Conservation (phyloP, 2,329 filamentous ascomycete species). For the Tympanopsis confertula region DNA sequence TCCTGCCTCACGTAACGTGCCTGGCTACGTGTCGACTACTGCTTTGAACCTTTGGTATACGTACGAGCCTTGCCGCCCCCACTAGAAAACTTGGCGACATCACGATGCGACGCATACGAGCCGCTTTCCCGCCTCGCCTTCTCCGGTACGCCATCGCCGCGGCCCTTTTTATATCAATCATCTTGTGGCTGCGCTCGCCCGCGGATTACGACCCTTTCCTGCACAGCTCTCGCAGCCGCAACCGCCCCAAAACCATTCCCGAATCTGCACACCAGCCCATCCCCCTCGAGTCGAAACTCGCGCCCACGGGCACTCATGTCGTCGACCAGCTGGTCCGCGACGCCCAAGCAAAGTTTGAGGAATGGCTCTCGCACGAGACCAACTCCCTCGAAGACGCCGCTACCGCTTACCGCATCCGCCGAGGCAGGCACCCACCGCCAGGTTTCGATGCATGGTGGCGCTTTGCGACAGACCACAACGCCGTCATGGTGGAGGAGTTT, state of each 20-base stretch:
- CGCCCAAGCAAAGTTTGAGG: conserved; percentile 24
- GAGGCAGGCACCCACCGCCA: conserved; percentile 35
- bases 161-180: neutral
- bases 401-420: conserved; percentile 27
- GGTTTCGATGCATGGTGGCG: conserved; percentile 34
- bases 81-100: too few species aligned
- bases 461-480: conserved; percentile 27
- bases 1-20: too few species aligned
- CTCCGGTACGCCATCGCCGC: neutral
- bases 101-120: too few species aligned
- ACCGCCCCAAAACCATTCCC: neutral
- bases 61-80: too few species aligned
- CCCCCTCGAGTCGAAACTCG: neutral
- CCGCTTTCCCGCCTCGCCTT: neutral
- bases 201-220: neutral
- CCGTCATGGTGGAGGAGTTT: conserved; percentile 32
- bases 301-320: conserved; percentile 17
- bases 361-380: conserved; percentile 25
- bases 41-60: too few species aligned
- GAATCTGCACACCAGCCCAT: neutral
- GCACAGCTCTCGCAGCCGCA: neutral
- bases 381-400: conserved; percentile 30
- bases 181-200: neutral
- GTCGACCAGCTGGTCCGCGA: conserved; percentile 30
- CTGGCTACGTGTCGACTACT: too few species aligned